Conservation (phyloP, 108 stramenopile genomes). For the Fistulifera pelliculosa region DNA sequence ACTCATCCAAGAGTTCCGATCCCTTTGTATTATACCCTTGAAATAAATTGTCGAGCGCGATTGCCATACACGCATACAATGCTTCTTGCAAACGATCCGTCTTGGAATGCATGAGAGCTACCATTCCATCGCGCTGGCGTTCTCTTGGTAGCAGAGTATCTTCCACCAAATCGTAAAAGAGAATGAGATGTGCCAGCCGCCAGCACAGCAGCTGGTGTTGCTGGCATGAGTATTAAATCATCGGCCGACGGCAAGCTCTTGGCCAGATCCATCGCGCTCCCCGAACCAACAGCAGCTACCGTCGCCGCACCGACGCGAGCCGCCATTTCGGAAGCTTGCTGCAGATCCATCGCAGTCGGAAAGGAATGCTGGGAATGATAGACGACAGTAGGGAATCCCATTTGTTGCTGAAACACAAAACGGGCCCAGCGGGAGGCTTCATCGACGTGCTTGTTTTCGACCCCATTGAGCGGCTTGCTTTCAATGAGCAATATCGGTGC, state of each 20-base stretch:
- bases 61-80: slow-evolving; percentile 23
- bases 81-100: neutral
- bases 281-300: slow-evolving; percentile 55
- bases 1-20: neutral
- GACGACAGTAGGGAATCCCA: slow-evolving; percentile 19
- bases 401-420: slow-evolving; percentile 21
- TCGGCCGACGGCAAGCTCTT: slow-evolving; percentile 35
- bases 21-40: neutral
- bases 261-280: slow-evolving; percentile 69
- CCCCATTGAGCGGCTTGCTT: neutral
- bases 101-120: neutral
- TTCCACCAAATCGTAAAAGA: slow-evolving; percentile 48
- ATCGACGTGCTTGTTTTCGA: slow-evolving; percentile 9
- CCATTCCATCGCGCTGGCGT: neutral
- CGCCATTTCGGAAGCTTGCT: slow-evolving; percentile 21
- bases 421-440: slow-evolving; percentile 20
- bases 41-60: slow-evolving; percentile 14
- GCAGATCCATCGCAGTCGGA: slow-evolving; percentile 14
- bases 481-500: slow-evolving; percentile 2
- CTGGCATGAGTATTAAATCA: slow-evolving; percentile 36
- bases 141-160: slow-evolving; percentile 44
- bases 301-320: slow-evolving; percentile 27
- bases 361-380: slow-evolving; percentile 18
- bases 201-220: slow-evolving; percentile 38
- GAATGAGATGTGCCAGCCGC: slow-evolving; percentile 45